These are phyloP conservation scores for Syzygium grande DNA, from an alignment of 345 rosid species.

Conservation along the genomic window DNA sequence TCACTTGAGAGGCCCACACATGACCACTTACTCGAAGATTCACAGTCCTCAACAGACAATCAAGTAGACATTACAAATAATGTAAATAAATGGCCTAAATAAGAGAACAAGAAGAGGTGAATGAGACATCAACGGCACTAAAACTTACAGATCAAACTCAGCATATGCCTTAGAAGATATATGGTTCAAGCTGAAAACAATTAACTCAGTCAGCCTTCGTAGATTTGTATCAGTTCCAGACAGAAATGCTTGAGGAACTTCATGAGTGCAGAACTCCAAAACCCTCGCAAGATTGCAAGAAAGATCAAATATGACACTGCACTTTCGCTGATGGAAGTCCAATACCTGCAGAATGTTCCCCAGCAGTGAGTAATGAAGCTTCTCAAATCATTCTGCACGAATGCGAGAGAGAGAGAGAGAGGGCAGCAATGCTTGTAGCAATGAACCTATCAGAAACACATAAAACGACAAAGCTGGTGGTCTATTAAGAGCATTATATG, in stretches of 20 bases:
- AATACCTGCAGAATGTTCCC: conserved; percentile 35
- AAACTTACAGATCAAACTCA: conserved; percentile 84
- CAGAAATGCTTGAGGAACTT: conserved; percentile 81
- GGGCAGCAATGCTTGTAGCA: neutral
- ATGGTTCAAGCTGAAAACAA: conserved; percentile 75
- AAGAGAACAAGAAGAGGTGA: neutral
- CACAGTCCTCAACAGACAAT: neutral
- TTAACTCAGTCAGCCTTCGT: conserved; percentile 78
- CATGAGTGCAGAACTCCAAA: conserved; percentile 83
- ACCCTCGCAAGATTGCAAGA: conserved; percentile 89
- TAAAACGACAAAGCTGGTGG: neutral
- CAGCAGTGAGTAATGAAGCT: conserved; percentile 1
- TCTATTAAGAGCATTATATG: neutral
- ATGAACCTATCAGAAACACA: neutral
- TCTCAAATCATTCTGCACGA: neutral
- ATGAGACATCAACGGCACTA: neutral
- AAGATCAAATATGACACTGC: conserved; percentile 81
- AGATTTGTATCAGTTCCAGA: conserved; percentile 80
- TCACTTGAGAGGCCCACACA: neutral
- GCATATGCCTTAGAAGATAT: conserved; percentile 77
- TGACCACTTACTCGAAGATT: neutral
- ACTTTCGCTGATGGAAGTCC: conserved; percentile 88
- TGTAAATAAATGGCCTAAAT: neutral
- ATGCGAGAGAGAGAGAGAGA: neutral
- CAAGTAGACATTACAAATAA: neutral